Evolutionary conservation across 176 grass and related monocot genomes (phyloP).

Genomic region (Aegilops longissima): DNA sequence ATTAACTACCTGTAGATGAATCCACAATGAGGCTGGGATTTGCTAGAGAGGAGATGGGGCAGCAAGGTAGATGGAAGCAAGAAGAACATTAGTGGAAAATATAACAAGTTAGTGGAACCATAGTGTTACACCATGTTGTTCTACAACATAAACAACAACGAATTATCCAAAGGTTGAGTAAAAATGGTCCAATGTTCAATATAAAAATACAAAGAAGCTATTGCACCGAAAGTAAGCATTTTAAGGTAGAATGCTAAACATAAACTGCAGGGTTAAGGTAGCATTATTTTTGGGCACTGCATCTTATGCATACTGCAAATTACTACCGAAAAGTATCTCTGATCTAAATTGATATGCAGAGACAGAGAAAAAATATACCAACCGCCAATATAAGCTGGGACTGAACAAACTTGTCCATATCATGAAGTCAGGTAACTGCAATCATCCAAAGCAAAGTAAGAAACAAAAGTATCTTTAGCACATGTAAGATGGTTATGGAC

Average conservation of each 20-base stretch:
- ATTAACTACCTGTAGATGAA: too few species aligned
- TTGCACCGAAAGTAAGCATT: background rate
- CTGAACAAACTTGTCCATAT: slow-evolving; percentile 99
- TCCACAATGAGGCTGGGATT: too few species aligned
- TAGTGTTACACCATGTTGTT: slow-evolving; percentile 2
- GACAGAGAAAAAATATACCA: slow-evolving; percentile 25
- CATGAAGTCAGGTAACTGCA: slow-evolving; percentile 89
- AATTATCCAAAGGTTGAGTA: background rate
- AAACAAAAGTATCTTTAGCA: slow-evolving; percentile 3
- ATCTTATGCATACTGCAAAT: background rate
- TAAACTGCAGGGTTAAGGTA: background rate
- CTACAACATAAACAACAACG: background rate
- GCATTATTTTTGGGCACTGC: background rate
- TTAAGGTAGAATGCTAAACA: background rate
- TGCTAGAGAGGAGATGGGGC: too few species aligned
- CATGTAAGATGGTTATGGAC: background rate
- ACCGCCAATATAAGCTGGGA: slow-evolving; percentile 94
- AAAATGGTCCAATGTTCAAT: background rate
- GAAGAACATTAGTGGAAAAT: background rate
- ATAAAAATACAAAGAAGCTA: background rate
- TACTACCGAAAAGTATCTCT: background rate
- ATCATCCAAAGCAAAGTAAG: slow-evolving; percentile 17
- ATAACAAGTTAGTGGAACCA: background rate
- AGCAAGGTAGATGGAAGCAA: too few species aligned
- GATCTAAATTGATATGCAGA: background rate